Conservation (phyloP, 2,329 filamentous ascomycete species). For the Talaromyces funiculosus region DNA sequence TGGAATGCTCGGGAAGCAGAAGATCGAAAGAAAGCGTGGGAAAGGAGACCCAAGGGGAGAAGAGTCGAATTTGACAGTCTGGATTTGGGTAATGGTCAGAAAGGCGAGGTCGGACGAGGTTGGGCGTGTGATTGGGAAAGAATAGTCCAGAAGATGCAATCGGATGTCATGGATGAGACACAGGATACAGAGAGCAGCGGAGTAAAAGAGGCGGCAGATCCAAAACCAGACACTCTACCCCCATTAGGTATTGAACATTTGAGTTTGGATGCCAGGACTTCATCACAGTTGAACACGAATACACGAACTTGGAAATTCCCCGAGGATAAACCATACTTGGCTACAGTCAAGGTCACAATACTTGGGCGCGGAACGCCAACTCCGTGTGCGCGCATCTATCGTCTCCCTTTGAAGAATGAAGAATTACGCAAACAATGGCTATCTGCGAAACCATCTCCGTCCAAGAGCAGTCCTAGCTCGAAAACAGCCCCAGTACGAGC, state of each 20-base stretch:
- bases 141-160: conserved; percentile 45
- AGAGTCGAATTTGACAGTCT: conserved; percentile 68
- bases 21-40: conserved; percentile 61
- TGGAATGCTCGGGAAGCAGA: conserved; percentile 68
- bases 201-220: not conserved
- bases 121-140: conserved; percentile 79
- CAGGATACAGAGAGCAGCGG: not conserved
- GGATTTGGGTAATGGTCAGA: conserved; percentile 65
- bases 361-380: conserved; percentile 64
- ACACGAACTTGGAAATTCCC: conserved; percentile 3
- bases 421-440: conserved; percentile 68
- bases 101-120: conserved; percentile 76
- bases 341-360: conserved; percentile 63
- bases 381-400: conserved; percentile 76
- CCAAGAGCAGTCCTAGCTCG: not conserved
- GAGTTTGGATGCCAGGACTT: conserved; percentile 21
- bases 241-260: conserved; percentile 37
- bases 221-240: conserved; percentile 15
- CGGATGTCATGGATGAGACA: conserved; percentile 8
- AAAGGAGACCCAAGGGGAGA: conserved; percentile 73
- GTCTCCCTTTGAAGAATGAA: conserved; percentile 57
- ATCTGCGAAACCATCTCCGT: conserved; percentile 22
- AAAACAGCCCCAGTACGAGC: not conserved
- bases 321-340: conserved; percentile 31
- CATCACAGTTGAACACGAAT: conserved; percentile 3